A percentile compares a stretch with the other conserved stretches of the same genome.
These are phyloP conservation scores for Casuarina equisetifolia DNA, from an alignment of 306 rosid genomes.

Conservation along the genomic window DNA sequence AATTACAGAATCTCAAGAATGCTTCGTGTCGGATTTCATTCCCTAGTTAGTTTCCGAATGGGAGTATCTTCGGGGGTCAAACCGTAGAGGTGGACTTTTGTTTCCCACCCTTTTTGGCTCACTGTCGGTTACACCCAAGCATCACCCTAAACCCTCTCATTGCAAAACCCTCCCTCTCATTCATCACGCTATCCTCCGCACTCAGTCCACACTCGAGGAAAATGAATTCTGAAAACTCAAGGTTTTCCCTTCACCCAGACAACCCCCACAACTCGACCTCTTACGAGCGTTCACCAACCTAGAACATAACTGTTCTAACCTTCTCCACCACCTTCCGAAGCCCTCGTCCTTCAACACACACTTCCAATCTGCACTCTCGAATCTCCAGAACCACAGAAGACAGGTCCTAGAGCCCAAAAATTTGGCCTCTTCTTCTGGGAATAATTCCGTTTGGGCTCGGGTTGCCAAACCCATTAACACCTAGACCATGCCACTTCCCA, in stretches of 20 bases:
- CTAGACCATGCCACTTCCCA: conserved; percentile 2
- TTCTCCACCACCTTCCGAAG: conserved; percentile 38
- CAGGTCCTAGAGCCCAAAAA: conserved; percentile 28
- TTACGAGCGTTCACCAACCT: conserved; percentile 39
- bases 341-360: conserved; percentile 39
- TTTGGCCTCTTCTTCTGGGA: conserved; percentile 28
- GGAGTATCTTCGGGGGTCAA: too few species aligned
- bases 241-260: conserved; percentile 27
- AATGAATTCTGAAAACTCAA: conserved; percentile 39
- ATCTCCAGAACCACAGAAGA: conserved; percentile 40
- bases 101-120: too few species aligned
- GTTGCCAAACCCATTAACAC: conserved; percentile 30
- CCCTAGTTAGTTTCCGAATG: too few species aligned
- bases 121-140: background rate
- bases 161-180: background rate
- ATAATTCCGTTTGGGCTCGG: conserved; percentile 58
- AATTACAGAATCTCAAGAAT: too few species aligned
- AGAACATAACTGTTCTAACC: conserved; percentile 45
- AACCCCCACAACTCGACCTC: conserved; percentile 33
- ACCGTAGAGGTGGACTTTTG: too few species aligned
- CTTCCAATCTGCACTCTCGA: conserved; percentile 36
- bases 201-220: background rate
- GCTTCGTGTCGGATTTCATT: too few species aligned
- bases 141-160: background rate
- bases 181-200: background rate